These are phyloP conservation scores for Yamadazyma olivae DNA, from an alignment of 805 yeast species.

Conservation along the genomic window DNA sequence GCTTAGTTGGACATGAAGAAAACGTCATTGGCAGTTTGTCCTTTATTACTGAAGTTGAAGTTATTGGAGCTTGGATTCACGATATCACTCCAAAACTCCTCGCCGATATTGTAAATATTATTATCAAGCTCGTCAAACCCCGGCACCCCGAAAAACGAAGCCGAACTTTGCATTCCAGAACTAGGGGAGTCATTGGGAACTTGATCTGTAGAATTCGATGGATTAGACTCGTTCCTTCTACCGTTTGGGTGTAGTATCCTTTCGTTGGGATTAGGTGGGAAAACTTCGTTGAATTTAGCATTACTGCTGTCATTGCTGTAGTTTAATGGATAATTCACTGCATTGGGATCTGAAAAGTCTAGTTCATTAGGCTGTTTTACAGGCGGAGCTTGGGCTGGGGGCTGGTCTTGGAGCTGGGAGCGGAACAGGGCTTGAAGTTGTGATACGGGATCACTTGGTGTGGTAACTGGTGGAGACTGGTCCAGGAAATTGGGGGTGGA, in stretches of 20 bases:
- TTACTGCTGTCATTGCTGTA: too few species aligned
- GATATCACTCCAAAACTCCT: constrained; percentile 70
- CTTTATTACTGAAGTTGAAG: constrained; percentile 28
- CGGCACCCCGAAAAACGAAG: constrained; percentile 2
- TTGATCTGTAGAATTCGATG: background rate
- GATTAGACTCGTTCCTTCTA: background rate
- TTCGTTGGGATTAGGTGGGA: background rate
- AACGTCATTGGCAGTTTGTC: constrained; percentile 19
- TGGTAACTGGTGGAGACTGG: background rate
- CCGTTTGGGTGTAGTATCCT: background rate
- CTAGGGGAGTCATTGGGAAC: background rate
- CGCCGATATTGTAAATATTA: constrained; percentile 56
- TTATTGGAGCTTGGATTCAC: constrained; percentile 33
- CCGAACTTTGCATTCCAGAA: background rate
- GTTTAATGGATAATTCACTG: too few species aligned
- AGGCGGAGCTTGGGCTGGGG: background rate
- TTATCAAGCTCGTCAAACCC: constrained; percentile 32
- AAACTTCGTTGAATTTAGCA: background rate
- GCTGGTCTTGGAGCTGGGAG: background rate
- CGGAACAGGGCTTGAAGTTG: background rate
- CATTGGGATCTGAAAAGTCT: too few species aligned
- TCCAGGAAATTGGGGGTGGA: background rate
- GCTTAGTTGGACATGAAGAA: too few species aligned
- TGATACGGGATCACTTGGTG: background rate
- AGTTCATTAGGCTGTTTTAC: background rate